A percentile compares a stretch with the other conserved stretches of the same genome.
These are phyloP conservation scores for Coprinopsis strossmayeri DNA, from an alignment of 768 basidiomycete species.

Conservation along the genomic window DNA sequence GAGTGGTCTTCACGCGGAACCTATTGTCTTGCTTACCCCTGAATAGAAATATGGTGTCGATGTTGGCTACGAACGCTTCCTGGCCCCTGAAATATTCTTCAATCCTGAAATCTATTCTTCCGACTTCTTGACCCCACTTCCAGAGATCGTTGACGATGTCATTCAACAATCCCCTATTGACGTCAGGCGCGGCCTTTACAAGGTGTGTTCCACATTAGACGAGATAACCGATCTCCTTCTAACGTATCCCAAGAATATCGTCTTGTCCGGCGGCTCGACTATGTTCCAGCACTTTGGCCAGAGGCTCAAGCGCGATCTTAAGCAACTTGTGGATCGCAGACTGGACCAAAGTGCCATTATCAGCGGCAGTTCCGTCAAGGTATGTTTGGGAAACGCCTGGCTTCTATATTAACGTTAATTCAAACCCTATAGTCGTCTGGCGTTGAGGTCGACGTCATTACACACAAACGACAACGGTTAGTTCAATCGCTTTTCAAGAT, in stretches of 20 bases:
- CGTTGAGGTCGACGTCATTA: constrained; percentile 96
- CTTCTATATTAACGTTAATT: neutral
- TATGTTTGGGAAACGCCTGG: constrained; percentile 25
- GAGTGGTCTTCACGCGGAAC: too few relatives aligned
- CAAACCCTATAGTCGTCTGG: constrained; percentile 68
- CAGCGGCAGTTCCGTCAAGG: constrained; percentile 73
- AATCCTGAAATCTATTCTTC: constrained; percentile 98
- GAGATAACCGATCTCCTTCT: neutral
- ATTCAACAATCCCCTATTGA: constrained; percentile 97
- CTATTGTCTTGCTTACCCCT: neutral
- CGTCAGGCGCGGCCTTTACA: constrained; percentile 93
- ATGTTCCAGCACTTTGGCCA: constrained; percentile 99
- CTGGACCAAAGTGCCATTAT: constrained; percentile 70
- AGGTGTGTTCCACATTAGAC: constrained; percentile 38
- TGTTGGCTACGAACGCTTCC: constrained; percentile 97
- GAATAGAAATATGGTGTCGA: constrained; percentile 86
- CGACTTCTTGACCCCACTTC: constrained; percentile 94
- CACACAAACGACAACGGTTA: constrained; percentile 93
- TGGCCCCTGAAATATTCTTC: constrained; percentile 99
- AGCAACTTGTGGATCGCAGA: constrained; percentile 87
- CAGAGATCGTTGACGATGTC: constrained; percentile 92
- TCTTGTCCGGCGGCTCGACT: constrained; percentile 93
- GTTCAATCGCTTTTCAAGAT: constrained; percentile 9
- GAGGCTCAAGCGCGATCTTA: constrained; percentile 91
- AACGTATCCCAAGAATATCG: constrained; percentile 68